These are phyloP conservation scores for Pseudotulostoma volvatum DNA, from an alignment of 495 filamentous ascomycete genomes.

Conservation along the genomic window DNA sequence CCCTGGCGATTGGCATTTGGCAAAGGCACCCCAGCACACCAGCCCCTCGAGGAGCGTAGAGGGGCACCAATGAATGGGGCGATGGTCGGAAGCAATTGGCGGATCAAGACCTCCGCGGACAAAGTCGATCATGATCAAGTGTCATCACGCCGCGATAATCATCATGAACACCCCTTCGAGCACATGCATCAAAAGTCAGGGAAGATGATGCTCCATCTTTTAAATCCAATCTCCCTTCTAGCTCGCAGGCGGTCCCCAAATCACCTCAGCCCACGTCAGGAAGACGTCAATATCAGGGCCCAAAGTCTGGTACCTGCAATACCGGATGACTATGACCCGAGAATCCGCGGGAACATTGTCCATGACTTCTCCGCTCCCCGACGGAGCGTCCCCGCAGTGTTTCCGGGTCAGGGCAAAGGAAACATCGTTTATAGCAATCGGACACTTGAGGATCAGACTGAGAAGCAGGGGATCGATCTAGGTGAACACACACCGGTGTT, in stretches of 20 bases:
- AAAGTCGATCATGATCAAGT: conserved; percentile 15
- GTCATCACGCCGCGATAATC: conserved; percentile 8
- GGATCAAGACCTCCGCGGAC: conserved; percentile 21
- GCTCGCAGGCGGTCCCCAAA: conserved; percentile 40
- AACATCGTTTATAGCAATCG: too few relatives aligned
- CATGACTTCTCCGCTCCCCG: conserved; percentile 86
- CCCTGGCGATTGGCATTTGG: conserved; percentile 24
- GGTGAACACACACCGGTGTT: conserved; percentile 48
- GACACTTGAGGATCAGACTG: conserved; percentile 7
- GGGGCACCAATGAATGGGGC: not conserved
- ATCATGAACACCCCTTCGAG: conserved; percentile 17
- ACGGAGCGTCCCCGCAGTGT: conserved; percentile 26
- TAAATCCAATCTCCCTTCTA: conserved; percentile 52
- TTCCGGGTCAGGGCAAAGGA: conserved; percentile 6
- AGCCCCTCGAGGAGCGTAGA: conserved; percentile 1
- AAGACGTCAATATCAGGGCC: conserved; percentile 30
- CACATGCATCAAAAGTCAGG: conserved; percentile 24
- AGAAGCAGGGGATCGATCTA: conserved; percentile 16
- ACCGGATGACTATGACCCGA: conserved; percentile 62
- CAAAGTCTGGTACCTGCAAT: conserved; percentile 40
- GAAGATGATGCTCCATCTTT: conserved; percentile 47
- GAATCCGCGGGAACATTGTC: conserved; percentile 68
- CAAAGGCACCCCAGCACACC: conserved; percentile 7
- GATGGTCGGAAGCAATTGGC: conserved; percentile 11
- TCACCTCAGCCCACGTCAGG: conserved; percentile 25